A percentile compares a stretch with the other conserved stretches of the same genome.
phyloP scores from a whole-genome alignment of 192 early-diverging fungal species.

The Jimgerdemannia flammicorona region DNA sequence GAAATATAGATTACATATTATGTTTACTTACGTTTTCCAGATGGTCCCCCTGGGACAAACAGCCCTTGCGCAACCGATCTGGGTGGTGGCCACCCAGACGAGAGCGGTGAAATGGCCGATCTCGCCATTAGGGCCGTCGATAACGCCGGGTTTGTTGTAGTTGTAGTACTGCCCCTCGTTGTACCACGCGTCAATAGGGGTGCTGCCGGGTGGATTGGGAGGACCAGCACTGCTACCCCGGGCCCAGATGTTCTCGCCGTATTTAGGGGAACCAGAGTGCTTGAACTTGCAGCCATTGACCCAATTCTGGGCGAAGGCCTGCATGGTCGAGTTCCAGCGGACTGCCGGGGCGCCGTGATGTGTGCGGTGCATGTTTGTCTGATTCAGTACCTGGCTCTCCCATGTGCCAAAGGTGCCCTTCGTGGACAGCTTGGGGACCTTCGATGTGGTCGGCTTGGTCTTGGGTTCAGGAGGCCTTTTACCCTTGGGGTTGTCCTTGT shows the following conservation, averaged over 20 bases:
- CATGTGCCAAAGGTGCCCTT: slow-evolving; percentile 15
- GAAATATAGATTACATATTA: no score
- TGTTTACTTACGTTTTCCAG: background rate
- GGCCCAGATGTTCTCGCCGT: background rate
- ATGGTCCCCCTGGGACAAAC: slow-evolving; percentile 4
- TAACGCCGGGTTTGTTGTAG: slow-evolving; percentile 38
- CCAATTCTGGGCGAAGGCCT: slow-evolving; percentile 34
- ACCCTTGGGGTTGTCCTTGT: no score
- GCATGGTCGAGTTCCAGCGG: slow-evolving; percentile 31
- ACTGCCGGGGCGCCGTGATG: slow-evolving; percentile 33
- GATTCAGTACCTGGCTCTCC: slow-evolving; percentile 25
- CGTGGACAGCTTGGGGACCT: no score
- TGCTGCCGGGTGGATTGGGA: slow-evolving; percentile 4
- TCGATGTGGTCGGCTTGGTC: no score
- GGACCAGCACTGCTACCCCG: background rate
- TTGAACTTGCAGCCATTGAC: slow-evolving; percentile 34
- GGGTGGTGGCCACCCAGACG: slow-evolving; percentile 27
- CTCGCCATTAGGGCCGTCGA: background rate
- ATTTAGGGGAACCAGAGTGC: slow-evolving; percentile 31
- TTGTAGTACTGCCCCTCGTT: slow-evolving; percentile 36
- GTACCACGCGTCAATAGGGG: slow-evolving; percentile 37
- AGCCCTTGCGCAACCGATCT: slow-evolving; percentile 30
- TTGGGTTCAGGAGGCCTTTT: no score
- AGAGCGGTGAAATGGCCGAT: slow-evolving; percentile 2
- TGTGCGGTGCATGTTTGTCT: slow-evolving; percentile 37